Base-by-base conservation (phyloP, 2,329 filamentous ascomycete species). In the Byssochlamys sp. region DNA sequence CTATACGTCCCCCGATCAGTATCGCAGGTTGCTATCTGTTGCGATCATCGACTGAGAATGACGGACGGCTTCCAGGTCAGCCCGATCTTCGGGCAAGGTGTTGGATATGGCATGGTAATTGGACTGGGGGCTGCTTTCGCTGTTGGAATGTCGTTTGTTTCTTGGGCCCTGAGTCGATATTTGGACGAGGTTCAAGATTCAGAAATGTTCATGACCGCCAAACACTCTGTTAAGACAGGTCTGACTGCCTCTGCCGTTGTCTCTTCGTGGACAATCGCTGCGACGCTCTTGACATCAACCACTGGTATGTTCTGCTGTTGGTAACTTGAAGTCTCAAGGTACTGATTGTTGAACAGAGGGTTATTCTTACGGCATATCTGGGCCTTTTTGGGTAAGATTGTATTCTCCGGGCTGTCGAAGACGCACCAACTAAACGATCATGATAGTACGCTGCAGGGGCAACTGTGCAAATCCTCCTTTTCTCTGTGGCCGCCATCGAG, bases 241-340 rank as follows among this genome's bases (percentile, higher is more conserved):
- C 73, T 78, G 4, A 75, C 76, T 49, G 73, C 74, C 2, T 72
- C 72, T 4, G 75, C 73, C 9, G 75, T 78, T 57, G 76, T 78
- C 25, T 74, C 69, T 4, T 74, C 74, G 2, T 78, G 76, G 76
- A 78, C 76, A 1, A 77, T 74, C 73, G 71, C 71, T 52, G 72
- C 76, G 14, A 78, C 77, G 24, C 64, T 75, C 28, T 58, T 75
- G 58, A 72, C 68, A 2, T 70, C 68, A 4, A 69, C 66, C 19
- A 73, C 72, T 2, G 69, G 73, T 59, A 45, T 45, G 39, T 7
- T 2, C 6, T 7, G 7, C 1, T 5, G 2, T 7, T 45, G 2
- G 14, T 19, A 7, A 4, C 1, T 6, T 45, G 39, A 24, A 9
- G 9, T 45, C n/a, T 7, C n/a, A 19, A 14, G 7, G 6, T 19